These are phyloP conservation scores for Coffea eugenioides DNA, from an alignment of 257 asterid genomes.

Conservation along the genomic window DNA sequence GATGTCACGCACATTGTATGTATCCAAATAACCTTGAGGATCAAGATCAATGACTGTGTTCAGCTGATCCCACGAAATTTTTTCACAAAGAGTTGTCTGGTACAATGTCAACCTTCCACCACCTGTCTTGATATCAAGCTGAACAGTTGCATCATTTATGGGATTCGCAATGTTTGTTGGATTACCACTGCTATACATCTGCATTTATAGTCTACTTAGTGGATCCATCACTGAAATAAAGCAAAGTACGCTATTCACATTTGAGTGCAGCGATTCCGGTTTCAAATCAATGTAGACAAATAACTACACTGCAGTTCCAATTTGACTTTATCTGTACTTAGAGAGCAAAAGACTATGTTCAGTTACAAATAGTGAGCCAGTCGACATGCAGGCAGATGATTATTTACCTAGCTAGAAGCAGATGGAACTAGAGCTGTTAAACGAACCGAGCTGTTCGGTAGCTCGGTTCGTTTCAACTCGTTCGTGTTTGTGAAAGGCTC, in stretches of 20 bases:
- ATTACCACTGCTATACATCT: slow-evolving; percentile 99
- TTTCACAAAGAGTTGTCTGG: slow-evolving; percentile 89
- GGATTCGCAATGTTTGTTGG: slow-evolving; percentile 98
- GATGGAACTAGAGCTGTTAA: too few species aligned
- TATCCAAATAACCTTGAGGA: slow-evolving; percentile 58
- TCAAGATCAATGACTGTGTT: slow-evolving; percentile 51
- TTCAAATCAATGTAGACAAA: not conserved
- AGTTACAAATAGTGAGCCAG: not conserved
- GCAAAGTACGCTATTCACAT: not conserved
- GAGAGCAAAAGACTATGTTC: not conserved
- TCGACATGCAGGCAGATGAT: too few species aligned
- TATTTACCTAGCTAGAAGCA: too few species aligned
- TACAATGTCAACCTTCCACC: slow-evolving; percentile 85
- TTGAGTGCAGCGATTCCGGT: not conserved
- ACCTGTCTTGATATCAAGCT: slow-evolving; percentile 69
- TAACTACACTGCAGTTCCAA: not conserved
- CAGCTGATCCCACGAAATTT: slow-evolving; percentile 58
- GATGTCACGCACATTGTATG: slow-evolving; percentile 71
- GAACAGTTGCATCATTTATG: slow-evolving; percentile 85
- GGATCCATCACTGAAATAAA: not conserved
- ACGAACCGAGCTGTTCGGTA: too few species aligned
- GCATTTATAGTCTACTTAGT: slow-evolving; percentile 18
- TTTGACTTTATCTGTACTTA: not conserved
- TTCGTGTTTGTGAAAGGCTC: too few species aligned
- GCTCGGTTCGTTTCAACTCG: too few species aligned